phyloP scores from a whole-genome alignment of 2,329 filamentous ascomycete genomes.

The Aspergillus fumigatiaffinis region DNA sequence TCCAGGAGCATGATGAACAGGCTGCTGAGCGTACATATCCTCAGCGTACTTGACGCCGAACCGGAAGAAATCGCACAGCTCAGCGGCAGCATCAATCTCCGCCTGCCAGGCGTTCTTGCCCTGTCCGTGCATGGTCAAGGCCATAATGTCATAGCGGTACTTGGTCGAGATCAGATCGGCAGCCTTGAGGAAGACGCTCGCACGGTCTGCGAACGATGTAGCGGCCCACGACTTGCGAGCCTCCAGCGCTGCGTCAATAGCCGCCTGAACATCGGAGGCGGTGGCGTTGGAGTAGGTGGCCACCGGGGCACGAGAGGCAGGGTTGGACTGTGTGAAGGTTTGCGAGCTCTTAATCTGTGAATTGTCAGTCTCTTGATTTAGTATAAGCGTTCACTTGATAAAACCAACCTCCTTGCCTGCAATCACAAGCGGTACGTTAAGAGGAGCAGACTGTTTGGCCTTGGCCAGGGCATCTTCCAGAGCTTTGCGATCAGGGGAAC shows the following conservation, averaged over 20 bases:
- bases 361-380: background rate
- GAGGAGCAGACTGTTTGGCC: slow-evolving; percentile 63
- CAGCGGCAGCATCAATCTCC: slow-evolving; percentile 94
- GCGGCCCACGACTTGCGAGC: slow-evolving; percentile 83
- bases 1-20: slow-evolving; percentile 73
- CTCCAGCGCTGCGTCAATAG: slow-evolving; percentile 80
- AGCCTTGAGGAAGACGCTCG: slow-evolving; percentile 91
- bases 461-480: slow-evolving; percentile 69
- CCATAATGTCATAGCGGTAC: slow-evolving; percentile 96
- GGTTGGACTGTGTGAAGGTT: slow-evolving; percentile 66
- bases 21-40: slow-evolving; percentile 84
- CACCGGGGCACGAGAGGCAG: slow-evolving; percentile 72
- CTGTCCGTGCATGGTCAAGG: slow-evolving; percentile 90
- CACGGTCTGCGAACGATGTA: slow-evolving; percentile 83
- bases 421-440: slow-evolving; percentile 79
- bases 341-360: slow-evolving; percentile 30
- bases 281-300: slow-evolving; percentile 84
- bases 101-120: slow-evolving; percentile 99
- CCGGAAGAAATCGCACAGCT: slow-evolving; percentile 86
- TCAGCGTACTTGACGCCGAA: slow-evolving; percentile 91
- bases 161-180: slow-evolving; percentile 86
- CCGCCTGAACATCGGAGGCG: slow-evolving; percentile 67
- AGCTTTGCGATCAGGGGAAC: slow-evolving; percentile 71
- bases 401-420: slow-evolving; percentile 70
- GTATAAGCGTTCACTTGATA: background rate